Percentiles rank a stretch among this genome's conserved stretches.
These are phyloP conservation scores for Porpolomopsis calyptriformis DNA, from an alignment of 768 basidiomycete species.

Conservation along the genomic window DNA sequence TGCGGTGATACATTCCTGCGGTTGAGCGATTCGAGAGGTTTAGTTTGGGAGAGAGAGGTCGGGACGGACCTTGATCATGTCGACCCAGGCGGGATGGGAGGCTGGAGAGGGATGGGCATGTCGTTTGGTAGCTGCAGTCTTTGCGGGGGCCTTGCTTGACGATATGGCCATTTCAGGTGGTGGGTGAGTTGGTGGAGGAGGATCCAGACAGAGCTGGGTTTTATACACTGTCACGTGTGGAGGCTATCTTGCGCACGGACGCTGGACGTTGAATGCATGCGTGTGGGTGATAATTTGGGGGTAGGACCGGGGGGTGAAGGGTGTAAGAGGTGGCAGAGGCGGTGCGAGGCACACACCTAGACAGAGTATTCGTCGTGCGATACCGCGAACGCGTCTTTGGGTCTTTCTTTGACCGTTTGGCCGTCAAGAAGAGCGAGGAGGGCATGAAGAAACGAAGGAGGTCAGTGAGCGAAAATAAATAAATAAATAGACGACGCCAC, in stretches of 20 bases:
- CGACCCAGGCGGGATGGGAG: slow-evolving; percentile 58
- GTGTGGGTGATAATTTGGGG: too few relatives aligned
- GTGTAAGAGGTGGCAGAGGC: slow-evolving; percentile 1
- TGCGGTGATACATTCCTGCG: slow-evolving; percentile 60
- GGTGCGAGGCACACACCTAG: slow-evolving; percentile 5
- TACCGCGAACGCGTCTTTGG: background rate
- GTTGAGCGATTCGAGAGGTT: slow-evolving; percentile 15
- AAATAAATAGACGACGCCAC: too few relatives aligned
- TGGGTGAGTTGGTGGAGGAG: slow-evolving; percentile 11
- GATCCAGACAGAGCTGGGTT: too few relatives aligned
- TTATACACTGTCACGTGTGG: too few relatives aligned
- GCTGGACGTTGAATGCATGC: too few relatives aligned
- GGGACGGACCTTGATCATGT: slow-evolving; percentile 64
- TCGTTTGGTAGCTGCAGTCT: slow-evolving; percentile 24
- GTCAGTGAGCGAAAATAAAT: background rate
- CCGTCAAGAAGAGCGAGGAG: background rate
- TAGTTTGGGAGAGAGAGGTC: slow-evolving; percentile 5
- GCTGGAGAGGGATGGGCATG: too few relatives aligned
- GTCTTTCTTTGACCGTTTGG: background rate
- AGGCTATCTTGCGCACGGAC: too few relatives aligned
- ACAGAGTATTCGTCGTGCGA: slow-evolving; percentile 9
- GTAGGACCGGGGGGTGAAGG: too few relatives aligned
- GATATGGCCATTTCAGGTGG: slow-evolving; percentile 19
- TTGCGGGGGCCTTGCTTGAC: slow-evolving; percentile 21
- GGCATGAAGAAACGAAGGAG: background rate